A percentile compares a stretch with the other conserved stretches of the same genome.
phyloP scores from a whole-genome alignment of 1,284 basidiomycete species.

The Trichosporon sp. region DNA sequence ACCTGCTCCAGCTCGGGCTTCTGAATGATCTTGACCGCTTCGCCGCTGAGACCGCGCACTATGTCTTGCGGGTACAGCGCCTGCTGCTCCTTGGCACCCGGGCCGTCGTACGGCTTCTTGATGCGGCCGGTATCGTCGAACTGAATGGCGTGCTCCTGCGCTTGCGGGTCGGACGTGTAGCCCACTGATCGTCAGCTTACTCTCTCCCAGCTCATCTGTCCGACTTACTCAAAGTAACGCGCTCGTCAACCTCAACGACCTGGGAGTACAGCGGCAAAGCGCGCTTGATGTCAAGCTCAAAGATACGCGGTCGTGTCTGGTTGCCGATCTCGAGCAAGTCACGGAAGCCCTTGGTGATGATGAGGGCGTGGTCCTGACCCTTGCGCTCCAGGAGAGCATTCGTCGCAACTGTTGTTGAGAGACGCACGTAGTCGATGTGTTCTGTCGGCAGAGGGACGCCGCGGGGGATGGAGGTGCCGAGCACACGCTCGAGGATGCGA shows the following conservation, averaged over 20 bases:
- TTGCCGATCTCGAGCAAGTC: slow-evolving; percentile 58
- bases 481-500: slow-evolving; percentile 79
- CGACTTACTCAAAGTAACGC: slow-evolving; percentile 68
- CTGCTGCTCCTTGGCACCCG: slow-evolving; percentile 30
- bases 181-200: slow-evolving; percentile 60
- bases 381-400: slow-evolving; percentile 94
- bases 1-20: slow-evolving; percentile 40
- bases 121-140: slow-evolving; percentile 71
- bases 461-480: slow-evolving; percentile 59
- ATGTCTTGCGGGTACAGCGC: slow-evolving; percentile 55
- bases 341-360: slow-evolving; percentile 65
- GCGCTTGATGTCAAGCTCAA: slow-evolving; percentile 56
- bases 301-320: slow-evolving; percentile 53
- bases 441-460: slow-evolving; percentile 63
- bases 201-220: background rate
- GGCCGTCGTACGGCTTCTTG: slow-evolving; percentile 67
- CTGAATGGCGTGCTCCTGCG: slow-evolving; percentile 71
- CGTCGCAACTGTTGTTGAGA: slow-evolving; percentile 92
- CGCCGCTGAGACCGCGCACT: slow-evolving; percentile 81
- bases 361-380: slow-evolving; percentile 83
- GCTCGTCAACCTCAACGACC: slow-evolving; percentile 61
- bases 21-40: slow-evolving; percentile 75
- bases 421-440: slow-evolving; percentile 88
- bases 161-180: slow-evolving; percentile 83
- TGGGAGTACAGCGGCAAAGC: slow-evolving; percentile 57